Evolutionary conservation across 2,329 filamentous ascomycete genomes (phyloP).

Genomic region (Fusarium metavorans): DNA sequence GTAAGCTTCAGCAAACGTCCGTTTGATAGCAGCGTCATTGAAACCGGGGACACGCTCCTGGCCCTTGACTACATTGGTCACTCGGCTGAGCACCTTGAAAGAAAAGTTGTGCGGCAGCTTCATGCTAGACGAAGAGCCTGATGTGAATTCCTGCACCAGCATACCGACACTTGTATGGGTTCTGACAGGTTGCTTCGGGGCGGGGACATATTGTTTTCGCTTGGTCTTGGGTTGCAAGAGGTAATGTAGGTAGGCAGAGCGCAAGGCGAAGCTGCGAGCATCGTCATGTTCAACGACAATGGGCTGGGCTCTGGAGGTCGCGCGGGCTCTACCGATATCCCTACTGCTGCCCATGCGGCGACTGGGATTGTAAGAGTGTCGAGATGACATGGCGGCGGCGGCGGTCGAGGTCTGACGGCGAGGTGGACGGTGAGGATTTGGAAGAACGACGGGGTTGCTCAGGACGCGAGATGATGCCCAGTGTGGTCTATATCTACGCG

Average conservation of each 20-base stretch:
- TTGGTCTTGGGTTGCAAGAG: conserved; percentile 91
- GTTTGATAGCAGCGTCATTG: conserved; percentile 89
- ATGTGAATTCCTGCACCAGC: conserved; percentile 86
- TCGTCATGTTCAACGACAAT: conserved; percentile 75
- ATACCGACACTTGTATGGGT: conserved; percentile 82
- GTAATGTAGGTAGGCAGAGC: conserved; percentile 91
- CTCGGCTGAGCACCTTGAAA: conserved; percentile 72
- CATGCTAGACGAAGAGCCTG: conserved; percentile 60
- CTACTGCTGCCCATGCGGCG: conserved; percentile 60
- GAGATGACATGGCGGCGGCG: conserved; percentile 62
- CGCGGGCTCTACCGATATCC: conserved; percentile 55
- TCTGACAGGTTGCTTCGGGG: conserved; percentile 70
- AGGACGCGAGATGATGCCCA: conserved; percentile 48
- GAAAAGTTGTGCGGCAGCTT: conserved; percentile 71
- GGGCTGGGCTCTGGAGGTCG: conserved; percentile 60
- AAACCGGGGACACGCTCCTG: conserved; percentile 88
- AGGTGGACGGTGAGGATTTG: not conserved
- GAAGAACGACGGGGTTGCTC: conserved; percentile 35
- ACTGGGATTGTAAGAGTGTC: conserved; percentile 58
- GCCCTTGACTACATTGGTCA: conserved; percentile 84
- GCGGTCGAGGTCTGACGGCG: conserved; percentile 15
- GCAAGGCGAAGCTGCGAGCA: conserved; percentile 90
- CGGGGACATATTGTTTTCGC: conserved; percentile 85
- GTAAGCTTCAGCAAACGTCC: conserved; percentile 94
- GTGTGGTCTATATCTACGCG: conserved; percentile 37